Evolutionary conservation across 805 yeast genomes (phyloP).

Genomic region (Saccharomyces eubayanus): DNA sequence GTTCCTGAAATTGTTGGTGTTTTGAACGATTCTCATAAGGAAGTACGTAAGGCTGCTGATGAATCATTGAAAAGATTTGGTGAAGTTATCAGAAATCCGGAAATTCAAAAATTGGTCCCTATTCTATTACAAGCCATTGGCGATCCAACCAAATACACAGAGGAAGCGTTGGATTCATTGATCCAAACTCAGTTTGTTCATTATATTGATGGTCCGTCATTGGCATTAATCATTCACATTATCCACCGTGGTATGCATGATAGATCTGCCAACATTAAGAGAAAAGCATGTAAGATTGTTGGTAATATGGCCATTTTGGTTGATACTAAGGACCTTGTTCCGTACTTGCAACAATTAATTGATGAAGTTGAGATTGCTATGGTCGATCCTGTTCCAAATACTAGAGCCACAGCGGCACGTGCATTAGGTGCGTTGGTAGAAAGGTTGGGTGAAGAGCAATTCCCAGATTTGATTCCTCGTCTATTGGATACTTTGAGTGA

Average conservation of each 20-base stretch:
- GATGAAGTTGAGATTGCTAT: constrained; percentile 83
- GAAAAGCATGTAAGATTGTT: constrained; percentile 93
- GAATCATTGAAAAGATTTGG: constrained; percentile 83
- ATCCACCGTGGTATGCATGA: constrained; percentile 93
- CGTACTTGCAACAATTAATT: constrained; percentile 71
- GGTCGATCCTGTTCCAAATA: constrained; percentile 97
- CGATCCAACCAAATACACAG: constrained; percentile 88
- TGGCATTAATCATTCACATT: constrained; percentile 90
- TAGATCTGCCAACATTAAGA: constrained; percentile 85
- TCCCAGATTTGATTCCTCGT: constrained; percentile 85
- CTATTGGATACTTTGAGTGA: constrained; percentile 70
- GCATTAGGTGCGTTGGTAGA: constrained; percentile 95
- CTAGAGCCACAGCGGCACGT: constrained; percentile 95
- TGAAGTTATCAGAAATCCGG: constrained; percentile 95
- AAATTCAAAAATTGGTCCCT: constrained; percentile 88
- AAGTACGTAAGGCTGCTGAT: constrained; percentile 93
- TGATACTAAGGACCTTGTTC: constrained; percentile 75
- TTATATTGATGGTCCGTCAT: constrained; percentile 95
- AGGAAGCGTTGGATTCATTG: constrained; percentile 74
- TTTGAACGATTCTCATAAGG: constrained; percentile 90
- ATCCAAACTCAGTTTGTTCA: constrained; percentile 91
- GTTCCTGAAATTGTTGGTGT: constrained; percentile 96
- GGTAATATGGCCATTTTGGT: constrained; percentile 98
- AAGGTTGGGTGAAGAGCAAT: constrained; percentile 88
- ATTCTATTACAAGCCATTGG: constrained; percentile 84